Conservation (phyloP, 2,329 filamentous ascomycete species). For the Fusarium cyanostomum region DNA sequence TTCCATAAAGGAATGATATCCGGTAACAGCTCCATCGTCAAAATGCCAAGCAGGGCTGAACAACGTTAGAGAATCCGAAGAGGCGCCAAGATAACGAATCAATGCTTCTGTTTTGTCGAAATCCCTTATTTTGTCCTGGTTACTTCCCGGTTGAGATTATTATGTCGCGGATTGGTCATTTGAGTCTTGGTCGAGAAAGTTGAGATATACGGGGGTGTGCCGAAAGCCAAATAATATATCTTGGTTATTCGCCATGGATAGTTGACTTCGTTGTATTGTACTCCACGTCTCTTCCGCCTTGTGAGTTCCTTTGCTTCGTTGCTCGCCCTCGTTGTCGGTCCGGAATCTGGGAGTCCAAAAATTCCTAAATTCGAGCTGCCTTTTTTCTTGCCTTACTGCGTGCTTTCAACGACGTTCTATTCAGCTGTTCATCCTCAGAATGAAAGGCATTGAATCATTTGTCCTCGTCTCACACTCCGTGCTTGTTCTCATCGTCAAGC, state of each 20-base stretch:
- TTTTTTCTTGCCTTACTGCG: neutral
- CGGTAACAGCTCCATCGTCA: constrained; percentile 1
- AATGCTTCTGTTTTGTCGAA: neutral
- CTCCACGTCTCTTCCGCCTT: too few species aligned
- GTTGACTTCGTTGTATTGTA: too few species aligned
- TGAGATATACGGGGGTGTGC: too few species aligned
- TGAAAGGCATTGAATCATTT: neutral
- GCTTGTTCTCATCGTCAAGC: neutral
- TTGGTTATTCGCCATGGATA: too few species aligned
- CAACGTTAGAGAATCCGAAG: neutral
- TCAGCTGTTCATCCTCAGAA: neutral
- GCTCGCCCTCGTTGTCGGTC: neutral
- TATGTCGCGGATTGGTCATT: too few species aligned
- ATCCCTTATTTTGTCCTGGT: neutral
- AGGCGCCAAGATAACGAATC: too few species aligned
- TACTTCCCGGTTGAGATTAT: neutral
- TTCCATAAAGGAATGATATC: constrained; percentile 2
- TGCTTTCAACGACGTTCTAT: neutral
- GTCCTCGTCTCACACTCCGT: neutral
- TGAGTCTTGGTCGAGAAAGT: too few species aligned
- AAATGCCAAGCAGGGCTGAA: neutral
- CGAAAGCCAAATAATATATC: too few species aligned
- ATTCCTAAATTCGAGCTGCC: neutral
- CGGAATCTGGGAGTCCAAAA: neutral
- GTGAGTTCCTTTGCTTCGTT: too few species aligned